phyloP scores from a whole-genome alignment of 1,139 yeast species.

The Taphrina communis region DNA sequence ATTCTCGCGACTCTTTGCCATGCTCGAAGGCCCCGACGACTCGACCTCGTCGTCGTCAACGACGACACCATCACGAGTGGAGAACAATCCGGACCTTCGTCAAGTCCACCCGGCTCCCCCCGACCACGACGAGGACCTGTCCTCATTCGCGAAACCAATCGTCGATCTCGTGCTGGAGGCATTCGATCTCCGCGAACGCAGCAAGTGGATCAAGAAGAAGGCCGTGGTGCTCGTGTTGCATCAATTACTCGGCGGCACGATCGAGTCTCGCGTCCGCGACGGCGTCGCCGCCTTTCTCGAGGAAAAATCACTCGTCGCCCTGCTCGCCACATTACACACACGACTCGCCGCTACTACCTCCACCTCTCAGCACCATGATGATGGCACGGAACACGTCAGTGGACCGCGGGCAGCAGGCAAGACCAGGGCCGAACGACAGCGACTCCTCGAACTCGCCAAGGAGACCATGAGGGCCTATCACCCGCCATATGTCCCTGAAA shows the following conservation, averaged over 20 bases:
- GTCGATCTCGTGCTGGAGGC: constrained; percentile 74
- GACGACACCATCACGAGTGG: constrained; percentile 48
- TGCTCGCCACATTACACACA: constrained; percentile 5
- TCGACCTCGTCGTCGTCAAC: constrained; percentile 49
- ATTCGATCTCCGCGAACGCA: constrained; percentile 70
- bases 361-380: no score
- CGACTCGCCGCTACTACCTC: no score
- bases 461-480: constrained; percentile 31
- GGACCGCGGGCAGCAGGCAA: not conserved
- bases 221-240: constrained; percentile 82
- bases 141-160: constrained; percentile 76
- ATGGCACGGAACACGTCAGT: not conserved
- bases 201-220: constrained; percentile 79
- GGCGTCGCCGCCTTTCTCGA: constrained; percentile 4
- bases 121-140: constrained; percentile 46
- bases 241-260: constrained; percentile 85
- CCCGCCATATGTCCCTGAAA: constrained; percentile 34
- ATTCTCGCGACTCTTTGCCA: constrained; percentile 62
- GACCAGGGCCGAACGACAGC: constrained; percentile 20
- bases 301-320: not conserved
- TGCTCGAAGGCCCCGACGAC: constrained; percentile 53
- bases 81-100: constrained; percentile 3
- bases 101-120: constrained; percentile 22
- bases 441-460: constrained; percentile 27
- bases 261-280: constrained; percentile 56